Evolutionary conservation across 140 eudicot genomes (phyloP).

Genomic region (Erigeron philadelphicus): DNA sequence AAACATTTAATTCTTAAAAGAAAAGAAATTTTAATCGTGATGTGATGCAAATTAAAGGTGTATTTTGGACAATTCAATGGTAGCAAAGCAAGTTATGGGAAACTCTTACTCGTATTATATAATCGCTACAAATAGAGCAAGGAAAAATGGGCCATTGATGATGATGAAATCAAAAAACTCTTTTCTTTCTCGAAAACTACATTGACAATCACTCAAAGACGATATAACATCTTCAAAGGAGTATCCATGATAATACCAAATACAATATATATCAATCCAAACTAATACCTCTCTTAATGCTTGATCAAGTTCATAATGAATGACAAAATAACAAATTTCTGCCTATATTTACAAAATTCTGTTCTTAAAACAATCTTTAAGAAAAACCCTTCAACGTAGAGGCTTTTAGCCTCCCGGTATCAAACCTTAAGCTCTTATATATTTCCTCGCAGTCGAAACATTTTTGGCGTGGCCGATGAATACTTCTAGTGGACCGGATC

Average conservation of each 20-base stretch:
- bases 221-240: constrained; percentile 21
- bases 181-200: neutral
- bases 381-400: constrained; percentile 21
- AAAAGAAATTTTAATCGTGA: no score
- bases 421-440: constrained; percentile 15
- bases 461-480: neutral
- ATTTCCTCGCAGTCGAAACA: neutral
- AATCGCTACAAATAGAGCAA: no score
- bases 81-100: no score
- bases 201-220: constrained; percentile 21
- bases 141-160: neutral
- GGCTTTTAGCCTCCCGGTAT: constrained; percentile 24
- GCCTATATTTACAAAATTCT: constrained; percentile 30
- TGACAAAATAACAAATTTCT: constrained; percentile 15
- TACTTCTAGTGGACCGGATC: constrained; percentile 35
- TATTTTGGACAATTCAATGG: no score
- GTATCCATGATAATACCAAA: constrained; percentile 17
- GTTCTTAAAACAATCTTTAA: constrained; percentile 28
- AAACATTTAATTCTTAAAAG: no score
- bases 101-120: no score
- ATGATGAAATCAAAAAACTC: neutral
- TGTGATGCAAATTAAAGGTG: no score
- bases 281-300: neutral
- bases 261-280: constrained; percentile 25
- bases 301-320: constrained; percentile 9